Base-by-base conservation (phyloP, 177 flowering plant genomes). In the Vitis hybrid region DNA sequence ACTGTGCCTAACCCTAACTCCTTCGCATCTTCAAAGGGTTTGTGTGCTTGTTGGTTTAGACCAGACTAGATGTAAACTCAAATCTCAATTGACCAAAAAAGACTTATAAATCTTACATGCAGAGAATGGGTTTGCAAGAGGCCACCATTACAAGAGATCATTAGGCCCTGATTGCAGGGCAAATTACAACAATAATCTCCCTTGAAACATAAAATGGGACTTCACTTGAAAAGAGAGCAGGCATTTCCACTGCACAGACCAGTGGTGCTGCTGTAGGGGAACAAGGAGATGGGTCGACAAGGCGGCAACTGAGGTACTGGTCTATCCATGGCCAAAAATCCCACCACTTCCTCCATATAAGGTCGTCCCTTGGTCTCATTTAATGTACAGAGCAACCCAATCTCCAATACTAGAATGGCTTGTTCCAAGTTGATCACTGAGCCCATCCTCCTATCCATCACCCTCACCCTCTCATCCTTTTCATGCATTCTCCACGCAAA, bases 401-500 rank as follows among this genome's bases (percentile, higher is more conserved):
- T 72, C 29, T 85, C 82, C 64, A 87, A 0, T 50, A 79, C 77
- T 61, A 78, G 74, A 16, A 80, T 14, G 10, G 84, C 88, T 55
- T 87, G 87, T 15, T 83, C 85, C 64, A 67, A 15, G 72, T 80
- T 81, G 3, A 81, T 69, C 50, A 75, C 63, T 0, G 79, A 63
- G 0, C 86, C 87, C 81, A 86, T 77, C 59, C 83, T 81, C 68
- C 68, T 10, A 64, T 87, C 90, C 63, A 87, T 84, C 60, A 82
- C 70, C 71, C 75, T 76, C 61, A 10, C 74, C 69, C 75, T 74
- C 75, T 82, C 87, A 33, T 70, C 67, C 0, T 3, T 63, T 72
- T 83, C 85, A 31, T 82, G 88, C 86, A 81, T 67, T n/a, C 75
- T 73, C 90, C 90, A 86, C 3, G 83, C 88, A 51, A 81, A 72